phyloP scores from a whole-genome alignment of 2,329 filamentous ascomycete genomes.

The Chaetomium olivaceum region DNA sequence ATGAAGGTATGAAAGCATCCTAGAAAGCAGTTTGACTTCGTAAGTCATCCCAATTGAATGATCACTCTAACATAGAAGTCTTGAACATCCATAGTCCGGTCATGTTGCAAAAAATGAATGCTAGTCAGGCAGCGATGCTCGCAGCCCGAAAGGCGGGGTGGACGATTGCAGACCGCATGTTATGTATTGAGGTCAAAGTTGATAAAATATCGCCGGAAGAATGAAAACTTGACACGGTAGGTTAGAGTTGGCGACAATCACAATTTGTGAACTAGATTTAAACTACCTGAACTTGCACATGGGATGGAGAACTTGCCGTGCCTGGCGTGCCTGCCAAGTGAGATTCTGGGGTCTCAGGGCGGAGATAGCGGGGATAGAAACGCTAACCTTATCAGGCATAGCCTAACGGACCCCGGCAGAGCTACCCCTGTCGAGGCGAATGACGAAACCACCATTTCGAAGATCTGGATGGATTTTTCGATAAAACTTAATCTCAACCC shows the following conservation, averaged over 20 bases:
- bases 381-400: not conserved
- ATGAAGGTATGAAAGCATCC: not conserved
- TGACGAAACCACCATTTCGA: conserved; percentile 11
- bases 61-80: not conserved
- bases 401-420: not conserved
- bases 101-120: not conserved
- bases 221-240: not conserved
- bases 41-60: not conserved
- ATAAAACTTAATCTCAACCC: conserved; percentile 10
- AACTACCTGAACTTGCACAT: not conserved
- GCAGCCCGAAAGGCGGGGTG: not conserved
- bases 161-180: not conserved
- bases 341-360: not conserved
- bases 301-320: not conserved
- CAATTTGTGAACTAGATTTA: not conserved
- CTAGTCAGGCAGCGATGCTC: not conserved
- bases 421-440: conserved; percentile 11
- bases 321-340: not conserved
- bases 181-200: not conserved
- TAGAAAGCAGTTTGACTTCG: not conserved
- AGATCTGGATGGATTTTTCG: conserved; percentile 10
- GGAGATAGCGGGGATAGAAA: not conserved
- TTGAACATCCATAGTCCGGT: not conserved
- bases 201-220: not conserved
- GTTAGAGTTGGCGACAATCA: not conserved